Evolutionary conservation across 805 yeast species (phyloP).

Genomic region (Saturnispora silvae): DNA sequence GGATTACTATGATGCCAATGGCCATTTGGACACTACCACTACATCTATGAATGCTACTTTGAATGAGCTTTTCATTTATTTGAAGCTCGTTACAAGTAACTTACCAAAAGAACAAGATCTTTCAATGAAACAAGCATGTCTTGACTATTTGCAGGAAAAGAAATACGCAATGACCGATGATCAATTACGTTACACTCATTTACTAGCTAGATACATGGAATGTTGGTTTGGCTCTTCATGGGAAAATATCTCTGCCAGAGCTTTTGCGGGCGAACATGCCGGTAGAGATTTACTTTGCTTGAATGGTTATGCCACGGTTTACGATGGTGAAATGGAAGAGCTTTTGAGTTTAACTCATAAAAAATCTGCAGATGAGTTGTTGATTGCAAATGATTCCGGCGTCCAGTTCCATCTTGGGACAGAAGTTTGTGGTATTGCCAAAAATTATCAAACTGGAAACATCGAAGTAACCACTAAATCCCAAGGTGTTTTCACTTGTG

Average conservation of each 20-base stretch:
- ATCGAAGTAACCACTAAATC: conserved; percentile 17
- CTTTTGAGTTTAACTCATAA: conserved; percentile 7
- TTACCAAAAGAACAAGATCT: conserved; percentile 35
- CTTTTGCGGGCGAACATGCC: conserved; percentile 29
- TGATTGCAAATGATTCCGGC: conserved; percentile 5
- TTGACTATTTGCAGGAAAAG: conserved; percentile 36
- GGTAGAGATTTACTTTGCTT: conserved; percentile 66
- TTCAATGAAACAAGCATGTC: conserved; percentile 43
- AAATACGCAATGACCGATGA: conserved; percentile 36
- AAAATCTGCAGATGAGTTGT: conserved; percentile 4
- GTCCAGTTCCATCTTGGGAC: conserved; percentile 15
- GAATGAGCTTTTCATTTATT: conserved; percentile 21
- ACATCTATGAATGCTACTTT: conserved; percentile 30
- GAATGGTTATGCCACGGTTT: conserved; percentile 41
- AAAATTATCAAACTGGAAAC: conserved; percentile 12
- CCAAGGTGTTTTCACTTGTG: conserved; percentile 15
- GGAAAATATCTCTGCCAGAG: conserved; percentile 52
- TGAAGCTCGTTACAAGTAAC: conserved; percentile 12
- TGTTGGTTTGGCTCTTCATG: conserved; percentile 73
- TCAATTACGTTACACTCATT: conserved; percentile 42
- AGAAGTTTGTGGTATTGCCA: conserved; percentile 20
- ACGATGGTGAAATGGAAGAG: conserved; percentile 24
- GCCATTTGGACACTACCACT: conserved; percentile 36
- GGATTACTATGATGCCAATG: conserved; percentile 14
- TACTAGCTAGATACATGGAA: conserved; percentile 45